A percentile compares a stretch with the other conserved stretches of the same genome.
Evolutionary conservation across 75 land plant genomes (phyloP).

Genomic region (Larix kaempferi): DNA sequence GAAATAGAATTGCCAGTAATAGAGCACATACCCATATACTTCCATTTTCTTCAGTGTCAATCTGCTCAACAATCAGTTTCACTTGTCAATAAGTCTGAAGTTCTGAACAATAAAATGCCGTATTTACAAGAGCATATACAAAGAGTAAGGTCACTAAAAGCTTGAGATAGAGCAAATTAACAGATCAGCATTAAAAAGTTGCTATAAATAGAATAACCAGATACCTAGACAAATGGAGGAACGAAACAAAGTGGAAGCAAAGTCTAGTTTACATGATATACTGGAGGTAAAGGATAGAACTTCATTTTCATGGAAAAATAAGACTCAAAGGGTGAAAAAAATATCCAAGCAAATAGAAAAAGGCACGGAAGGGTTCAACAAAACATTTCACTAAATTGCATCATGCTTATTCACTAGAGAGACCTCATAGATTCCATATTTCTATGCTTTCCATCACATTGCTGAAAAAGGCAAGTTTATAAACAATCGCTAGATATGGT

Average conservation of each 20-base stretch:
- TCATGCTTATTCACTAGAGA: background rate
- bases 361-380: background rate
- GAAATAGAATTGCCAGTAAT: slow-evolving; percentile 80
- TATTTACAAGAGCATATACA: background rate
- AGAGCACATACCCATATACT: slow-evolving; percentile 89
- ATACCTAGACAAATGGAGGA: background rate
- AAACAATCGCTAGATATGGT: background rate
- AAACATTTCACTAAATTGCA: background rate
- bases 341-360: background rate
- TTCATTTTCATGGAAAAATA: background rate
- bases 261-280: too few relatives aligned
- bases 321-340: background rate
- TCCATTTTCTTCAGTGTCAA: slow-evolving; percentile 68
- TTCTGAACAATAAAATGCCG: background rate
- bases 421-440: background rate
- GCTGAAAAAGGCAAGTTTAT: background rate
- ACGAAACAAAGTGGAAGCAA: too few relatives aligned
- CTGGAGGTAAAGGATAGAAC: too few relatives aligned
- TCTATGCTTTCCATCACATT: background rate
- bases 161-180: background rate
- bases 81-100: background rate
- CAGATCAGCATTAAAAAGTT: background rate
- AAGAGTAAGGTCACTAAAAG: slow-evolving; percentile 3
- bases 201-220: background rate
- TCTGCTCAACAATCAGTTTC: slow-evolving; percentile 35